Conservation (phyloP, 352 stramenopile genomes). For the Saprolegnia diclina region DNA sequence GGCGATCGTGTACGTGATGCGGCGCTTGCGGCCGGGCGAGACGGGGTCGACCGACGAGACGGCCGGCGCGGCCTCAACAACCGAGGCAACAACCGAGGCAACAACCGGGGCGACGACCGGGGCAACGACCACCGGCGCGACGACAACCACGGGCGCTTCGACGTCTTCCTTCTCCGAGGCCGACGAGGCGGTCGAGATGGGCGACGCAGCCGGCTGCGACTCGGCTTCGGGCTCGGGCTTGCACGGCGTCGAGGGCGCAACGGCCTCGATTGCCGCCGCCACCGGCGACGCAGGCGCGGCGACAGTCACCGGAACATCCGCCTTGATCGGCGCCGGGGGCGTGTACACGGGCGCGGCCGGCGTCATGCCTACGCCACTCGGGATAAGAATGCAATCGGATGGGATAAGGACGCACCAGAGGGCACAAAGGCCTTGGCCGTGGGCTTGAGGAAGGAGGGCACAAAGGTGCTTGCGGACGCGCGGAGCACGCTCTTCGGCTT, state of each 20-base stretch:
- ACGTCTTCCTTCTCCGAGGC: background rate
- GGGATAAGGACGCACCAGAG: conserved; percentile 34
- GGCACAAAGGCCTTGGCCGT: conserved; percentile 57
- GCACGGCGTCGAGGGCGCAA: conserved; percentile 15
- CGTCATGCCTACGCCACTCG: conserved; percentile 9
- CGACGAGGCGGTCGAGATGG: background rate
- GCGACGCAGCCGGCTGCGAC: background rate
- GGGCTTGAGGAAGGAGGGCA: conserved; percentile 33
- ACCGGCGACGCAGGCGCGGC: conserved; percentile 30
- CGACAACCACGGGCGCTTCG: background rate
- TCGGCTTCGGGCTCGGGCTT: conserved; percentile 29
- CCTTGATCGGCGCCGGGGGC: background rate
- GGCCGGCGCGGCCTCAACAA: background rate
- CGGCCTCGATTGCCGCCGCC: conserved; percentile 27
- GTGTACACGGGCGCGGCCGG: background rate
- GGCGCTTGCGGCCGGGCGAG: conserved; percentile 20
- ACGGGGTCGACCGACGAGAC: background rate
- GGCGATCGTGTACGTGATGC: conserved; percentile 73
- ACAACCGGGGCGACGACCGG: conserved; percentile 32
- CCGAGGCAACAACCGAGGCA: background rate
- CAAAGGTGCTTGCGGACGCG: conserved; percentile 17
- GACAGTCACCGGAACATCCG: conserved; percentile 34
- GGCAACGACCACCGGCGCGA: conserved; percentile 37
- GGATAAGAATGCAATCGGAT: conserved; percentile 30
- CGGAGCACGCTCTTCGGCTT: conserved; percentile 19